Evolutionary conservation across 805 yeast genomes (phyloP).

Genomic region (Pichia phayaonensis): DNA sequence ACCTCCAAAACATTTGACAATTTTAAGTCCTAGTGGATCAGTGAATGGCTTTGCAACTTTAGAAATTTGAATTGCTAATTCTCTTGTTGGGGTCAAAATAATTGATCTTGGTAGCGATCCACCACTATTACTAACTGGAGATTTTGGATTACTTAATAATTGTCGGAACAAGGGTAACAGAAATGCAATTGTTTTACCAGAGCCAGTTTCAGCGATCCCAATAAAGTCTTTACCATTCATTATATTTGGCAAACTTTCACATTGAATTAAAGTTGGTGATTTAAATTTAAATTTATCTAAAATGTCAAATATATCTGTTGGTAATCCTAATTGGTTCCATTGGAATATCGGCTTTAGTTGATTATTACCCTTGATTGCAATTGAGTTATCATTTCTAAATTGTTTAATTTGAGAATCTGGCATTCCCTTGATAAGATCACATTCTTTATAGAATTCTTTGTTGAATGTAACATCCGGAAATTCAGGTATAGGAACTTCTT

Average conservation of each 20-base stretch:
- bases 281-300: constrained; percentile 46
- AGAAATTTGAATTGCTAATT: constrained; percentile 76
- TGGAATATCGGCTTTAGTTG: constrained; percentile 48
- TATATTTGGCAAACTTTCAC: constrained; percentile 83
- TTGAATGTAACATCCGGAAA: constrained; percentile 44
- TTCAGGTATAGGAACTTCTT: constrained; percentile 44
- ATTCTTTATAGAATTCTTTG: constrained; percentile 57
- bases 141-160: constrained; percentile 54
- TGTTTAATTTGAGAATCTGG: constrained; percentile 49
- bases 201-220: constrained; percentile 94
- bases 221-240: constrained; percentile 87
- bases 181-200: constrained; percentile 91
- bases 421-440: constrained; percentile 41
- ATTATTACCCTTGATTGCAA: constrained; percentile 59
- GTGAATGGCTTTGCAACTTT: constrained; percentile 58
- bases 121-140: background rate
- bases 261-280: constrained; percentile 80
- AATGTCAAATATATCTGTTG: constrained; percentile 46
- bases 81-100: constrained; percentile 86
- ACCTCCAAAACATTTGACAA: constrained; percentile 88
- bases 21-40: constrained; percentile 39
- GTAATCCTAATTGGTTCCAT: constrained; percentile 81
- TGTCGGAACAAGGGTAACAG: constrained; percentile 80
- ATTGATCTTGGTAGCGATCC: constrained; percentile 75
- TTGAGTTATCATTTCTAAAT: constrained; percentile 54